Evolutionary conservation across 2,329 filamentous ascomycete species (phyloP).

Genomic region (Colletotrichum graminicola): DNA sequence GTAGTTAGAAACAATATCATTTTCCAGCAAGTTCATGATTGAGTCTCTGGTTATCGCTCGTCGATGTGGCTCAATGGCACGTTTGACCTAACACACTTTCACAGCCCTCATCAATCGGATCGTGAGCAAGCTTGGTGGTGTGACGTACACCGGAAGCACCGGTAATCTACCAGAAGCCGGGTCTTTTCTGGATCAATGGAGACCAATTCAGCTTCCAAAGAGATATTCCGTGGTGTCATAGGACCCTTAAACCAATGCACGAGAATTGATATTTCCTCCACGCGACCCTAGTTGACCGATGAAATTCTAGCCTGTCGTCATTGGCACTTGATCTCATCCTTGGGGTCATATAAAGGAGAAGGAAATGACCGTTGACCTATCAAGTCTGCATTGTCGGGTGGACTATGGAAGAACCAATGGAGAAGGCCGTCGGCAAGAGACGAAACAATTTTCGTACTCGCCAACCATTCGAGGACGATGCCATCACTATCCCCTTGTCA

Average conservation of each 20-base stretch:
- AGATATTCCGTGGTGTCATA: neutral
- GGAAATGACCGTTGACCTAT: neutral
- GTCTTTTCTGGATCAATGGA: neutral
- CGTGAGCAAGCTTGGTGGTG: neutral
- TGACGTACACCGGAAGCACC: neutral
- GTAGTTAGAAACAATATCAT: no score
- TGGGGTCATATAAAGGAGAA: no score
- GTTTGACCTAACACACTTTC: neutral
- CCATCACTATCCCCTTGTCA: neutral
- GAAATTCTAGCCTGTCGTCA: neutral
- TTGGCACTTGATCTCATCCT: neutral
- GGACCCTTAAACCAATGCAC: neutral
- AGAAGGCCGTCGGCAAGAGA: neutral
- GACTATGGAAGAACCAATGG: neutral
- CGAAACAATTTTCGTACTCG: neutral
- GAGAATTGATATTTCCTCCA: neutral
- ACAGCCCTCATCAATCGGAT: neutral
- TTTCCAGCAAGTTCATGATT: neutral
- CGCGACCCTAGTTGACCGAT: neutral
- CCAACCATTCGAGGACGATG: neutral
- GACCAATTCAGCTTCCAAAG: no score
- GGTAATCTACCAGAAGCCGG: neutral
- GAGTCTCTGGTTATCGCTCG: neutral
- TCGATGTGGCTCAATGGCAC: neutral
- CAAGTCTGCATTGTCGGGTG: neutral